Conservation (phyloP, 2,329 filamentous ascomycete species). For the Drechslerella stenobrocha region DNA sequence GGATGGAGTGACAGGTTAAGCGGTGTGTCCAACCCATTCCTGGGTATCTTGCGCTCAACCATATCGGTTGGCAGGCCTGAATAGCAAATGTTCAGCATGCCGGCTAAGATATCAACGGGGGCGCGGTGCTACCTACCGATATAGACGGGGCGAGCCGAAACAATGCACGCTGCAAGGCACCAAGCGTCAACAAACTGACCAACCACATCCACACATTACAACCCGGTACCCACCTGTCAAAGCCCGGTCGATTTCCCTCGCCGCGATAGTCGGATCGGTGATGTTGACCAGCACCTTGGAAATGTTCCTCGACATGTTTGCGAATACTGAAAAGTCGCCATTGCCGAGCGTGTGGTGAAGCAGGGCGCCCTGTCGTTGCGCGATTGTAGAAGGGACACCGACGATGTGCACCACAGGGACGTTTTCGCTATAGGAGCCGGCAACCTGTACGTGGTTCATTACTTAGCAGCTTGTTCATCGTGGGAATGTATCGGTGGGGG, state of each 20-base stretch:
- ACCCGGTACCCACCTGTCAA: conserved; percentile 63
- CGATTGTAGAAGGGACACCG: conserved; percentile 59
- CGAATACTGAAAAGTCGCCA: conserved; percentile 80
- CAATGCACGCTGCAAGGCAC: conserved; percentile 59
- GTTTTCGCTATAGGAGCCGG: conserved; percentile 73
- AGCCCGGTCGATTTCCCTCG: conserved; percentile 75
- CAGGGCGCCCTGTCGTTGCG: conserved; percentile 59
- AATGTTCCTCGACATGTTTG: conserved; percentile 73
- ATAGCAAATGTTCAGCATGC: background rate
- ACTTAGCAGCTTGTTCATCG: background rate
- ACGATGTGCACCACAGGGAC: conserved; percentile 71
- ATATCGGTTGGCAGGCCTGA: conserved; percentile 78
- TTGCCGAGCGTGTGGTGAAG: conserved; percentile 74
- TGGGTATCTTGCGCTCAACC: conserved; percentile 74
- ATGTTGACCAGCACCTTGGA: conserved; percentile 73
- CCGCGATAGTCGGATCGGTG: conserved; percentile 69
- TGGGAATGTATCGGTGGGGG: background rate
- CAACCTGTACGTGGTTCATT: conserved; percentile 56
- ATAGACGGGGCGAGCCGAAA: conserved; percentile 77
- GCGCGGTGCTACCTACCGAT: conserved; percentile 57
- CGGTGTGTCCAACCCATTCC: conserved; percentile 68
- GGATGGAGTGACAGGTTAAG: conserved; percentile 67
- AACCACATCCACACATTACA: background rate
- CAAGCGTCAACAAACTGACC: background rate
- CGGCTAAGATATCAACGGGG: background rate